Evolutionary conservation across 257 asterid species (phyloP).

Genomic region (Schizonepeta tenuifolia): DNA sequence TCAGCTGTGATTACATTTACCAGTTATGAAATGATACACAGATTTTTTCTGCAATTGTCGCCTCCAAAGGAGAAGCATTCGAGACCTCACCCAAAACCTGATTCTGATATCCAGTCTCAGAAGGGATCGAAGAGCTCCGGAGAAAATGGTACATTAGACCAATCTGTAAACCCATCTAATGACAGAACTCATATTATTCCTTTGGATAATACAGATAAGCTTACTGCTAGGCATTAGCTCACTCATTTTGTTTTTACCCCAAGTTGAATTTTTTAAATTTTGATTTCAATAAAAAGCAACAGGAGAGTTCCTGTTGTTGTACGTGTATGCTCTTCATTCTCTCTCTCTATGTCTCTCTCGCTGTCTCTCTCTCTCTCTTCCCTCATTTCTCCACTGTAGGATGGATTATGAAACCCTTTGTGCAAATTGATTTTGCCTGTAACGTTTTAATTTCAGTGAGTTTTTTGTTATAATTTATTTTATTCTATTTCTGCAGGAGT

Average conservation of each 20-base stretch:
- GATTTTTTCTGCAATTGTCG: slow-evolving; percentile 52
- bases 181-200: slow-evolving; percentile 54
- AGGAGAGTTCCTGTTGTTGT: slow-evolving; percentile 38
- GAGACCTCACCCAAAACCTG: slow-evolving; percentile 50
- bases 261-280: slow-evolving; percentile 18
- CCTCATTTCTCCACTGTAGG: slow-evolving; percentile 2
- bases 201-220: slow-evolving; percentile 50
- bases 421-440: slow-evolving; percentile 13
- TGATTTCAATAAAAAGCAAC: slow-evolving; percentile 38
- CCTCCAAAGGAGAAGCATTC: slow-evolving; percentile 55
- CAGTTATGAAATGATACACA: slow-evolving; percentile 85
- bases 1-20: slow-evolving; percentile 93
- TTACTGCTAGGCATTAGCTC: slow-evolving; percentile 48
- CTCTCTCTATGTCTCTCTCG: too few species aligned
- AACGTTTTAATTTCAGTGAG: background rate
- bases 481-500: background rate
- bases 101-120: slow-evolving; percentile 36
- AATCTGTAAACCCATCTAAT: slow-evolving; percentile 47
- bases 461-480: background rate
- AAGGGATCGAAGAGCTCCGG: slow-evolving; percentile 41
- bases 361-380: too few species aligned
- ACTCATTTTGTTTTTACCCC: slow-evolving; percentile 13
- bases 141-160: slow-evolving; percentile 34
- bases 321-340: slow-evolving; percentile 13
- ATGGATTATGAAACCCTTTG: slow-evolving; percentile 18